phyloP scores from a whole-genome alignment of 2,329 filamentous ascomycete genomes.

The Emergomyces orientalis region DNA sequence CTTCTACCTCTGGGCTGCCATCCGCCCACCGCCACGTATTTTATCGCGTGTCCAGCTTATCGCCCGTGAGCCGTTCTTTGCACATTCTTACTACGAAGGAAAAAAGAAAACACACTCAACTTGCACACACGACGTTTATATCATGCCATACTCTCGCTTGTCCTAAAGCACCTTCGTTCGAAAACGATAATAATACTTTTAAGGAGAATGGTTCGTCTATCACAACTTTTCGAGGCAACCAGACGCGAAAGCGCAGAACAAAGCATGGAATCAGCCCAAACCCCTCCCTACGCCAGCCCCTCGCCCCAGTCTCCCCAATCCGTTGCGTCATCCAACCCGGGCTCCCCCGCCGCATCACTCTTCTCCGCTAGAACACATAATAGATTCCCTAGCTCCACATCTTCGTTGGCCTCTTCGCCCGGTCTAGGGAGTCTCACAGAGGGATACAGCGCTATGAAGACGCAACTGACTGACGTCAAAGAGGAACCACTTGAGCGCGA shows the following conservation, averaged over 20 bases:
- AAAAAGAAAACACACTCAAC: not conserved
- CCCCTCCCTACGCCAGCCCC: conserved; percentile 9
- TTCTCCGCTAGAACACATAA: conserved; percentile 33
- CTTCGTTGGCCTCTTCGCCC: conserved; percentile 59
- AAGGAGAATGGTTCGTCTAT: conserved; percentile 27
- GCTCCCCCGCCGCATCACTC: conserved; percentile 33
- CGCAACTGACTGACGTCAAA: conserved; percentile 67
- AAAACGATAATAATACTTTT: not conserved
- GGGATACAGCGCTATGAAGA: conserved; percentile 46
- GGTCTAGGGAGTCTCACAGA: conserved; percentile 44
- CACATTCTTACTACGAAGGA: not conserved
- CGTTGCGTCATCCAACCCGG: conserved; percentile 29
- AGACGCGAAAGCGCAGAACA: conserved; percentile 24
- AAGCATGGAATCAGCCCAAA: conserved; percentile 18
- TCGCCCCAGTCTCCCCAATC: conserved; percentile 25
- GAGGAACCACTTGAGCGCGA: conserved; percentile 69
- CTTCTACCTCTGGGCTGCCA: conserved; percentile 5
- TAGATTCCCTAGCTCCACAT: conserved; percentile 56
- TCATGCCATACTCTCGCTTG: conserved; percentile 4
- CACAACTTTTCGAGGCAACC: conserved; percentile 28
- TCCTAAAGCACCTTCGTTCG: not conserved
- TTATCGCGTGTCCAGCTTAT: not conserved
- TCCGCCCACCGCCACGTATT: conserved; percentile 12
- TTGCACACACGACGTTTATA: not conserved
- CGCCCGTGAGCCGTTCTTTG: not conserved